phyloP scores from a whole-genome alignment of 441 rosid species.

The Brassica hybrid region DNA sequence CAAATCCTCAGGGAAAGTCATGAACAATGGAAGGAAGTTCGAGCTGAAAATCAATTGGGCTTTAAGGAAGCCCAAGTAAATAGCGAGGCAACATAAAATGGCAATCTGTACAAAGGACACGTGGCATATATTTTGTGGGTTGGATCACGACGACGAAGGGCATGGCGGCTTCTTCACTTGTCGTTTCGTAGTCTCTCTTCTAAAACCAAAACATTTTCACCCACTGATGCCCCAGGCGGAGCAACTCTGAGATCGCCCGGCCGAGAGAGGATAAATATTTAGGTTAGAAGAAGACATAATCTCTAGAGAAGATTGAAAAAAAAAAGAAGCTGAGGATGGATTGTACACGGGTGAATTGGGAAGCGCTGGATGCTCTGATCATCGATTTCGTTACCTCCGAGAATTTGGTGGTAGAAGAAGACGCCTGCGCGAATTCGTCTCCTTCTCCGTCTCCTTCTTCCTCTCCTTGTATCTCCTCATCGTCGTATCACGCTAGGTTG shows the following conservation, averaged over 20 bases:
- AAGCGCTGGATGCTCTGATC: slow-evolving; percentile 77
- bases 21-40: neutral
- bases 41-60: neutral
- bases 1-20: no score
- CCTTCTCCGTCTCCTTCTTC: slow-evolving; percentile 56
- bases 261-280: neutral
- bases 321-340: slow-evolving; percentile 47
- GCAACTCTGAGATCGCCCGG: slow-evolving; percentile 20
- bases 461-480: slow-evolving; percentile 56
- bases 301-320: neutral
- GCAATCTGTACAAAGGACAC: neutral
- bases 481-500: slow-evolving; percentile 70
- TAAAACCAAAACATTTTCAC: neutral
- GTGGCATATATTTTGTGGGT: slow-evolving; percentile 29
- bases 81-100: neutral
- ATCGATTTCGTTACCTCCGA: slow-evolving; percentile 87
- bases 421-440: slow-evolving; percentile 48
- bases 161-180: slow-evolving; percentile 12
- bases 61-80: neutral
- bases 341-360: slow-evolving; percentile 80
- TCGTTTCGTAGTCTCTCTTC: slow-evolving; percentile 4
- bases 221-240: slow-evolving; percentile 19
- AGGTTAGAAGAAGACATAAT: no score
- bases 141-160: neutral
- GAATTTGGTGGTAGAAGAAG: slow-evolving; percentile 59